A percentile compares a stretch with the other conserved stretches of the same genome.
Conservation (phyloP, 179 eudicot species). For the Heliamphora pulchella region DNA sequence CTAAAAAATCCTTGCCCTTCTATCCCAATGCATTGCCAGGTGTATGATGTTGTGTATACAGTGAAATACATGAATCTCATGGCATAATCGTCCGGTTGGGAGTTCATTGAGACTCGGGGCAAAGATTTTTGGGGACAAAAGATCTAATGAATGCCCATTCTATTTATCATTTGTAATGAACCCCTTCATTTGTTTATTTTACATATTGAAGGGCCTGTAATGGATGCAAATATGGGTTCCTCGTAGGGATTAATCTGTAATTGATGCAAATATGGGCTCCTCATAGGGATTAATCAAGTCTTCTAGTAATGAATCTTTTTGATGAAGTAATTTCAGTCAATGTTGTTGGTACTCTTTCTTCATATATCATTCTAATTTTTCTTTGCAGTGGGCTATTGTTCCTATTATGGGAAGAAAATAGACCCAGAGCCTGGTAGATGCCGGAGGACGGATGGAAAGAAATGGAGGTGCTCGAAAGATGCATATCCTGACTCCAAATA, state of each 20-base stretch:
- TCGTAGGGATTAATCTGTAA: neutral
- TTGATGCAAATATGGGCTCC: neutral
- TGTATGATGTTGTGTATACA: neutral
- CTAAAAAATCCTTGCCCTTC: neutral
- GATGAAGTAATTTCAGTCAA: neutral
- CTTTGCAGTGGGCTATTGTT: slow-evolving; percentile 43
- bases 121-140: neutral
- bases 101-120: neutral
- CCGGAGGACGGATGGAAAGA: slow-evolving; percentile 49
- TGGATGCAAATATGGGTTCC: neutral
- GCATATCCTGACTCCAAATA: slow-evolving; percentile 55
- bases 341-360: neutral
- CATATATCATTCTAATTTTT: neutral
- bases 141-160: neutral
- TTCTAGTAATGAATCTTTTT: neutral
- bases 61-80: neutral
- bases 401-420: slow-evolving; percentile 49
- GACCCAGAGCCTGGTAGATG: slow-evolving; percentile 57
- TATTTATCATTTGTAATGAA: neutral
- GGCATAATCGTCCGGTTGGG: neutral
- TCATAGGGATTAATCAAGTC: neutral
- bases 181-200: neutral
- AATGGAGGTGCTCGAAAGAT: slow-evolving; percentile 52
- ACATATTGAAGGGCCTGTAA: neutral
- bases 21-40: neutral